These are phyloP conservation scores for Cercospora citrullina DNA, from an alignment of 2,329 filamentous ascomycete species.

Conservation along the genomic window DNA sequence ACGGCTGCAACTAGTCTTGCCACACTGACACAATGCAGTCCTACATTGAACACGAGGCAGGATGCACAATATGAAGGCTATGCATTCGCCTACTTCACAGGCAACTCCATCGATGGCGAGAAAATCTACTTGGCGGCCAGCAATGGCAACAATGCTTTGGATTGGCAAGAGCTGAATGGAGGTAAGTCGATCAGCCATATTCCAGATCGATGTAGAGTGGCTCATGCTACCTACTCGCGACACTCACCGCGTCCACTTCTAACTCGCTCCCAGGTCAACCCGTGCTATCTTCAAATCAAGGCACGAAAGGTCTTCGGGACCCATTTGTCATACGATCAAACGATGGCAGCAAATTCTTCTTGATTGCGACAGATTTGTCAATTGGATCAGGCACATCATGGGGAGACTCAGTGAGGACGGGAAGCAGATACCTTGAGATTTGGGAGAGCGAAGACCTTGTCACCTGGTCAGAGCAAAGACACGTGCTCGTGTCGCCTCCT, in stretches of 20 bases:
- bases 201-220: neutral
- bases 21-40: constrained; percentile 7
- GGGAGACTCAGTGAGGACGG: constrained; percentile 49
- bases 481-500: constrained; percentile 51
- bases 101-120: constrained; percentile 48
- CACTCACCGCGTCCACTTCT: neutral
- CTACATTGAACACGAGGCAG: constrained; percentile 7
- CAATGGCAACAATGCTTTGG: constrained; percentile 54
- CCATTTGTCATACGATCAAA: constrained; percentile 55
- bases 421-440: constrained; percentile 52
- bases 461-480: constrained; percentile 54
- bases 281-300: constrained; percentile 48
- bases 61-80: constrained; percentile 42
- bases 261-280: constrained; percentile 39
- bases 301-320: constrained; percentile 54
- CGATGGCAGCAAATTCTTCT: constrained; percentile 54
- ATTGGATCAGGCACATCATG: constrained; percentile 58
- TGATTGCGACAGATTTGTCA: constrained; percentile 56
- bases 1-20: constrained; percentile 11
- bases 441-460: constrained; percentile 56
- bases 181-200: constrained; percentile 20
- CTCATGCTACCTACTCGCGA: neutral
- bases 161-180: constrained; percentile 54
- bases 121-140: constrained; percentile 57
- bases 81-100: constrained; percentile 56